Evolutionary conservation across 2,329 filamentous ascomycete genomes (phyloP), one percentile per base, ranked within the genome.

Genomic region (Alternaria infectoria): DNA sequence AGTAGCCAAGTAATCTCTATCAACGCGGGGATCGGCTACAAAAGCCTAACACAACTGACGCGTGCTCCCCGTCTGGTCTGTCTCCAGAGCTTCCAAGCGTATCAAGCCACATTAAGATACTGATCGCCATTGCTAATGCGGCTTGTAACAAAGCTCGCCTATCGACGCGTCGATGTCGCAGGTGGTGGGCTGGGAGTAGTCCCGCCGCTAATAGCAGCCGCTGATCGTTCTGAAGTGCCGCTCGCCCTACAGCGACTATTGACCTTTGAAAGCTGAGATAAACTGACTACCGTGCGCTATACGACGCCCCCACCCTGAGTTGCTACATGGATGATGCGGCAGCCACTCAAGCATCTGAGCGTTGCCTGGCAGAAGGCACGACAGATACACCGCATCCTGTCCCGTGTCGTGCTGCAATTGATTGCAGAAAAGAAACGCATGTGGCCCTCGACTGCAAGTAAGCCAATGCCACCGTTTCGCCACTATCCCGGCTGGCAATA

Each of bases 71-170:
- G 7, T 54, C 17, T 21, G 43, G 21, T 23, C 21, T 54, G 40
- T 17, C 30, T 25, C 12, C 45, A 40, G 40, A 57, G 47, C 28
- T 43, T 32, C 40, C 43, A 55, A 57, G 40, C 51, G 54, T 26
- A 50, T 54, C 21, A 45, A 21, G 36, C 23, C 36, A 61, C 11
- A 28, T 51, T 25, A 43, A 54, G 30, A 44, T 43, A 44, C 40
- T 30, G 59, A 62, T 62, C 59, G 32, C 26, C 30, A 49, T 47
- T 26, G 44, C 50, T 59, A 50, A 54, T 32, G 43, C 19, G 54
- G 25, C 43, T 32, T 54, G 44, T 50, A 44, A n/a, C 26, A n/a
- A 19, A n/a, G 12, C 32, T 49, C 60, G 43, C 32, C 50, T 36
- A 32, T 47, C 25, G 50, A 54, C 15, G 26, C 10, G 44, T 45